Percentiles rank a stretch among this genome's conserved stretches.
phyloP scores from a whole-genome alignment of 768 basidiomycete genomes.

The Suillus subluteus region DNA sequence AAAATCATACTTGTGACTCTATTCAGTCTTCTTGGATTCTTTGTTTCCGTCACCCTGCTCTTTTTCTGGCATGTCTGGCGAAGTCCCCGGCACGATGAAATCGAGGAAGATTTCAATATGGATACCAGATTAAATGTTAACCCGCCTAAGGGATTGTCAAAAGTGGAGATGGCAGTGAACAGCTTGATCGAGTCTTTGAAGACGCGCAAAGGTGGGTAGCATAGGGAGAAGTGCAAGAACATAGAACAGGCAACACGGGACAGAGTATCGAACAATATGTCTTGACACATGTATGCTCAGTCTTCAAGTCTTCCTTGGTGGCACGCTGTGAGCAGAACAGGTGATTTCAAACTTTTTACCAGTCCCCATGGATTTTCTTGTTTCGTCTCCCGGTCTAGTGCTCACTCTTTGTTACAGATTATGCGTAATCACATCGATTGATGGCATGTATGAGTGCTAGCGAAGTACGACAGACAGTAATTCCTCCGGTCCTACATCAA shows the following conservation, averaged over 20 bases:
- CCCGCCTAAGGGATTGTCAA: too few relatives aligned
- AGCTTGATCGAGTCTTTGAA: not conserved
- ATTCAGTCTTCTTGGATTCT: conserved; percentile 13
- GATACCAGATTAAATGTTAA: not conserved
- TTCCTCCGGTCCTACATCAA: not conserved
- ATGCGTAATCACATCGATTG: not conserved
- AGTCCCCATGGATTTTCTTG: too few relatives aligned
- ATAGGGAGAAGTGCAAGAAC: not conserved
- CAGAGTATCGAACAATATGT: not conserved
- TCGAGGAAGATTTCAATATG: conserved; percentile 8
- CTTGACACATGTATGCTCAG: too few relatives aligned
- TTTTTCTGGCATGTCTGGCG: conserved; percentile 31
- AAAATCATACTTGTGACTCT: too few relatives aligned
- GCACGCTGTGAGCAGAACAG: too few relatives aligned
- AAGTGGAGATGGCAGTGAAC: too few relatives aligned
- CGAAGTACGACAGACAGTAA: not conserved
- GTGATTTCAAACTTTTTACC: too few relatives aligned
- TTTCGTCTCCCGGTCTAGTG: too few relatives aligned
- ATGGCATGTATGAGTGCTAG: not conserved
- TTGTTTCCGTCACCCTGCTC: conserved; percentile 9
- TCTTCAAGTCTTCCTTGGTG: too few relatives aligned
- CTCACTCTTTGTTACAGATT: not conserved
- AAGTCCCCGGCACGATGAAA: conserved; percentile 11
- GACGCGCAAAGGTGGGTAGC: not conserved
- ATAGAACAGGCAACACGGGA: not conserved